These are phyloP conservation scores for Phaseolus lunatus DNA, from an alignment of 306 rosid species.

Conservation along the genomic window DNA sequence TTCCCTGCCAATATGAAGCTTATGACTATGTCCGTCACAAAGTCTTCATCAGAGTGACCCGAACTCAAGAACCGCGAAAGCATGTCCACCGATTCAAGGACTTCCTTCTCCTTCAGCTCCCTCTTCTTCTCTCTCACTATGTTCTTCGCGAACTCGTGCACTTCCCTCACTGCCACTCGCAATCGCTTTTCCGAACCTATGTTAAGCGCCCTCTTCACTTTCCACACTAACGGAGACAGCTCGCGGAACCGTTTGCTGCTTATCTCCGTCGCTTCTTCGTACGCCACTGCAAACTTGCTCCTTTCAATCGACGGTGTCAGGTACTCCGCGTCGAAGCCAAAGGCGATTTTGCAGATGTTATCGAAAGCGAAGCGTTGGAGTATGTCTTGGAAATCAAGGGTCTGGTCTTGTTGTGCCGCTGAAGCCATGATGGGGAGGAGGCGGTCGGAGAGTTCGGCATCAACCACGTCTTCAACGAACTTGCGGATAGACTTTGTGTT, in stretches of 20 bases:
- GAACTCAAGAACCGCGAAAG: constrained; percentile 66
- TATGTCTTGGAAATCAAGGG: constrained; percentile 73
- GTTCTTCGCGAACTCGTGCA: constrained; percentile 56
- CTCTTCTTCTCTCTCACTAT: constrained; percentile 60
- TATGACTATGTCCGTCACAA: constrained; percentile 62
- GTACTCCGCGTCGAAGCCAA: constrained; percentile 72
- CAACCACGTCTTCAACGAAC: constrained; percentile 73
- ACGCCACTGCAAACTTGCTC: constrained; percentile 62
- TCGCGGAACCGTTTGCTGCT: constrained; percentile 49
- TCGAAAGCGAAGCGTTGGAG: constrained; percentile 80
- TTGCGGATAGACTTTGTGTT: constrained; percentile 65
- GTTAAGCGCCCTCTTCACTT: constrained; percentile 48
- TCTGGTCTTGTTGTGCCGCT: neutral
- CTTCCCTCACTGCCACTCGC: constrained; percentile 37
- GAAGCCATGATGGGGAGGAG: constrained; percentile 61
- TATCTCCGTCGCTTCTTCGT: constrained; percentile 54
- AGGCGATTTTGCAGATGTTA: constrained; percentile 72
- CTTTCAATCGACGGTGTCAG: constrained; percentile 51
- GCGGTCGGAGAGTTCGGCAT: constrained; percentile 61
- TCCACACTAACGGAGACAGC: constrained; percentile 54
- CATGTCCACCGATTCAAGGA: constrained; percentile 56
- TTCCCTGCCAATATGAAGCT: constrained; percentile 68
- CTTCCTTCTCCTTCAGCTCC: constrained; percentile 46
- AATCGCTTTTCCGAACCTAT: constrained; percentile 67
- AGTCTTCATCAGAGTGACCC: constrained; percentile 51